Evolutionary conservation across 495 filamentous ascomycete species (phyloP).

Genomic region (Aspergillus baeticus): DNA sequence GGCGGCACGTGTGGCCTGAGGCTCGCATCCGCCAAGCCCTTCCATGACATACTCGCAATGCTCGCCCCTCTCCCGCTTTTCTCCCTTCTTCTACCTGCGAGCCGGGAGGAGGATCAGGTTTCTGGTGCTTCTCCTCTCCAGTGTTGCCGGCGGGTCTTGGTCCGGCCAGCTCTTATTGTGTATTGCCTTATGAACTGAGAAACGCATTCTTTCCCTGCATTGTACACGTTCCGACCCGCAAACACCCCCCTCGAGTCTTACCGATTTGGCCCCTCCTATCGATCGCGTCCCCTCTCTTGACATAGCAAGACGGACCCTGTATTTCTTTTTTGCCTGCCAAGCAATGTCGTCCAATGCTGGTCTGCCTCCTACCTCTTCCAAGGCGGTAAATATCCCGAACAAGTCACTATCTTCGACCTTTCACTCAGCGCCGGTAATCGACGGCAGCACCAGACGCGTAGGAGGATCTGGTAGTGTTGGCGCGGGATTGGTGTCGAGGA

Average conservation of each 20-base stretch:
- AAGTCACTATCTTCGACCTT: conserved; percentile 39
- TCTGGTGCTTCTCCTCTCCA: conserved; percentile 17
- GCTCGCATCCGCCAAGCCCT: conserved; percentile 19
- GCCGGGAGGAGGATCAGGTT: conserved; percentile 21
- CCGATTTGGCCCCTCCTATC: not conserved
- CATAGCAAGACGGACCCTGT: conserved; percentile 2
- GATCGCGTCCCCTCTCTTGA: conserved; percentile 6
- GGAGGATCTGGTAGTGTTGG: conserved; percentile 65
- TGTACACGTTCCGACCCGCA: not conserved
- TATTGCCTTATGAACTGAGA: not conserved
- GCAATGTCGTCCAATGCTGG: conserved; percentile 53
- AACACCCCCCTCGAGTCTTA: not conserved
- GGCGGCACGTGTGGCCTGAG: conserved; percentile 27
- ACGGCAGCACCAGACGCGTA: conserved; percentile 56
- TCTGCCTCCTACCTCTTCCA: conserved; percentile 40
- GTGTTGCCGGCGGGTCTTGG: conserved; percentile 11
- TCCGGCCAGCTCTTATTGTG: not conserved
- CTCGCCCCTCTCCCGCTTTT: conserved; percentile 8
- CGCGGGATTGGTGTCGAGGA: conserved; percentile 56
- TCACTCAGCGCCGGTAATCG: conserved; percentile 33
- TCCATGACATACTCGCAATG: conserved; percentile 21
- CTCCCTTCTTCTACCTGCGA: conserved; percentile 6
- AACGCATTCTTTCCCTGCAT: not conserved
- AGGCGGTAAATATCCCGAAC: conserved; percentile 43
- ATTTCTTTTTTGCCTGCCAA: conserved; percentile 4